phyloP scores from a whole-genome alignment of 495 filamentous ascomycete genomes.

The Penicillium cataractarum region DNA sequence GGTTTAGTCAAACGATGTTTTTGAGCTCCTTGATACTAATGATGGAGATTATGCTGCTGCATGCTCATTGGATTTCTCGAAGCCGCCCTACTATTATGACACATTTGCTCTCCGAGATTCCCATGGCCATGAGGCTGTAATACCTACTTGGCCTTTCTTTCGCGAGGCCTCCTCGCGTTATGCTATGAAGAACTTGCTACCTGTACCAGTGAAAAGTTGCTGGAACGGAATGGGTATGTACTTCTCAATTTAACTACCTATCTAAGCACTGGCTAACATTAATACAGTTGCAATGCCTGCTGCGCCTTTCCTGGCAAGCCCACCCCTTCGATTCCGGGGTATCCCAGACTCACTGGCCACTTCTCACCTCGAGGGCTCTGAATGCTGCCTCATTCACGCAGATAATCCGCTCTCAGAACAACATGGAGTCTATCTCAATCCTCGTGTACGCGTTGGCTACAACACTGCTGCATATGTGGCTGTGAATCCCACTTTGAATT shows the following conservation, averaged over 20 bases:
- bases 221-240: constrained; percentile 77
- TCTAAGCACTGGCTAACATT: constrained; percentile 7
- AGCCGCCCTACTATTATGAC: constrained; percentile 74
- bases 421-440: constrained; percentile 76
- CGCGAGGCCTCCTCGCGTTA: constrained; percentile 58
- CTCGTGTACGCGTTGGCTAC: constrained; percentile 76
- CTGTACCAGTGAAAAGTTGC: constrained; percentile 74
- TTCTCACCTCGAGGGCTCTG: constrained; percentile 73
- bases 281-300: constrained; percentile 57
- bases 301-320: constrained; percentile 54
- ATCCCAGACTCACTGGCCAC: constrained; percentile 69
- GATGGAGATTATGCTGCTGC: constrained; percentile 76
- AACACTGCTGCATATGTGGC: constrained; percentile 58
- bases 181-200: constrained; percentile 55
- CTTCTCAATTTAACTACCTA: neutral
- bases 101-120: constrained; percentile 82
- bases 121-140: constrained; percentile 61
- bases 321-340: constrained; percentile 67
- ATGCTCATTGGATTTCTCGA: constrained; percentile 77
- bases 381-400: constrained; percentile 82
- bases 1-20: constrained; percentile 60
- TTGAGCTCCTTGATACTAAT: constrained; percentile 72
- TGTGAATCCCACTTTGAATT: constrained; percentile 48
- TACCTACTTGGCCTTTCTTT: constrained; percentile 81
- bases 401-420: constrained; percentile 62